Evolutionary conservation across 1,284 basidiomycete genomes (phyloP).

Genomic region (Amylostereum chailletii): DNA sequence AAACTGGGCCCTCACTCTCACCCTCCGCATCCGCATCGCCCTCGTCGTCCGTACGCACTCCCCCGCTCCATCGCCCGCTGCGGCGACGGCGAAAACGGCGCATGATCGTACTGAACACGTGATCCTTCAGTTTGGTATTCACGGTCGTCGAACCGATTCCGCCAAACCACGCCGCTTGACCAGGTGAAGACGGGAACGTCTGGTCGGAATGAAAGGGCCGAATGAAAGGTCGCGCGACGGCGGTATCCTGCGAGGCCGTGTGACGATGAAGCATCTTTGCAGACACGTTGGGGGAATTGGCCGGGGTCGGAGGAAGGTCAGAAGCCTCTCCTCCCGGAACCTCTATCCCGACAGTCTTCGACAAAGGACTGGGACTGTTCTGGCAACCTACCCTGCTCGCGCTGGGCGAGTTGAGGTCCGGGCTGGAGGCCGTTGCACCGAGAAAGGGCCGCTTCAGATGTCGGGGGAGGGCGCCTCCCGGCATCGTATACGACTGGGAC

Average conservation of each 20-base stretch:
- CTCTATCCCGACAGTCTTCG: conserved; percentile 25
- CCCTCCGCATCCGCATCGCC: conserved; percentile 36
- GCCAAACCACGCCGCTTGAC: conserved; percentile 47
- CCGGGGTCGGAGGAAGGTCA: conserved; percentile 35
- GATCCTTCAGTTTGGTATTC: conserved; percentile 88
- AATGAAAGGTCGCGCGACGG: conserved; percentile 25
- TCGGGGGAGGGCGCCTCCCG: conserved; percentile 14
- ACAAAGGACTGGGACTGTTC: conserved; percentile 28
- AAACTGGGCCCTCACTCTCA: conserved; percentile 22
- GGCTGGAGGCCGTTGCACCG: conserved; percentile 54
- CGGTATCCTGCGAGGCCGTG: conserved; percentile 9
- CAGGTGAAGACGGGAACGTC: conserved; percentile 13
- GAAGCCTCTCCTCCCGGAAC: background rate
- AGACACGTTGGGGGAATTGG: conserved; percentile 37
- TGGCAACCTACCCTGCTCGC: conserved; percentile 7
- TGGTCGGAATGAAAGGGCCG: conserved; percentile 31
- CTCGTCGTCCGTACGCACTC: conserved; percentile 29
- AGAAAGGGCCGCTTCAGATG: conserved; percentile 28
- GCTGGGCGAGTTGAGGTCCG: conserved; percentile 39
- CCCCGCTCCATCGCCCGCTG: conserved; percentile 28
- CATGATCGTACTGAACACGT: conserved; percentile 84
- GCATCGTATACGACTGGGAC: conserved; percentile 34
- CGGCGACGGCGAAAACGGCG: conserved; percentile 54
- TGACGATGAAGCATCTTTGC: conserved; percentile 7
- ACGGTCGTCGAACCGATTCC: conserved; percentile 88